phyloP scores from a whole-genome alignment of 352 stramenopile genomes.

The Thraustochytrium striatum region DNA sequence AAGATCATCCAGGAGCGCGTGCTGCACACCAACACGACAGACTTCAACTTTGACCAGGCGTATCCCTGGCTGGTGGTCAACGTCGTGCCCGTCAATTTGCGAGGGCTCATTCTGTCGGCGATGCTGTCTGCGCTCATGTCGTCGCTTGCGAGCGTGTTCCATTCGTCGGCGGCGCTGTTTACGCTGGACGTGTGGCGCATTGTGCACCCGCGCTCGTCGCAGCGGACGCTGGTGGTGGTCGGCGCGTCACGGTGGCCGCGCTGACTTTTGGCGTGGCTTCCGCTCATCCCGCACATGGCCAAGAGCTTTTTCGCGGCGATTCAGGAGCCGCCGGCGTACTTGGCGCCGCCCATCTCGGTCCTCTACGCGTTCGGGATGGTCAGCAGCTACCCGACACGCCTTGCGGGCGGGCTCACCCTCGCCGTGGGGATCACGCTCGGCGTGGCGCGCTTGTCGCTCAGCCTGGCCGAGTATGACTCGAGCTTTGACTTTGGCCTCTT shows the following conservation, averaged over 20 bases:
- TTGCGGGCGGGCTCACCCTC: background rate
- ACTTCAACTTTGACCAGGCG: slow-evolving; percentile 46
- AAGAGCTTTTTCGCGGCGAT: slow-evolving; percentile 59
- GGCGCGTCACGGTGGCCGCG: slow-evolving; percentile 58
- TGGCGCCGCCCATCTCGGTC: slow-evolving; percentile 23
- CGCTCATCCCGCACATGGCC: slow-evolving; percentile 60
- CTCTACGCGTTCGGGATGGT: slow-evolving; percentile 34
- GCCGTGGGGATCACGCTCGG: background rate
- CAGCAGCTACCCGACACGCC: background rate
- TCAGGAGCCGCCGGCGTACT: slow-evolving; percentile 18
- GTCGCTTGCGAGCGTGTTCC: slow-evolving; percentile 56
- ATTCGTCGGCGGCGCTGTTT: slow-evolving; percentile 48
- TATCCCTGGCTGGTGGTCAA: slow-evolving; percentile 62
- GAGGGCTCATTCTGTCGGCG: slow-evolving; percentile 64
- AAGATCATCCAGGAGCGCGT: slow-evolving; percentile 59
- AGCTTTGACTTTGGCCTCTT: slow-evolving; percentile 53
- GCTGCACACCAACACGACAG: background rate
- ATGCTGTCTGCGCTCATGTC: slow-evolving; percentile 59
- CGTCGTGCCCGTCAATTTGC: slow-evolving; percentile 59
- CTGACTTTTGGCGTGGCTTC: slow-evolving; percentile 67
- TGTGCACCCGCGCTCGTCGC: background rate
- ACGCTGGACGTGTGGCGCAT: slow-evolving; percentile 22
- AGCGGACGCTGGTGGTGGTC: slow-evolving; percentile 47
- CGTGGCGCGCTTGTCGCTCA: background rate
- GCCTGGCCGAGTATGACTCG: background rate